Base-by-base conservation (phyloP, 345 rosid genomes). In the Balakata baccata region DNA sequence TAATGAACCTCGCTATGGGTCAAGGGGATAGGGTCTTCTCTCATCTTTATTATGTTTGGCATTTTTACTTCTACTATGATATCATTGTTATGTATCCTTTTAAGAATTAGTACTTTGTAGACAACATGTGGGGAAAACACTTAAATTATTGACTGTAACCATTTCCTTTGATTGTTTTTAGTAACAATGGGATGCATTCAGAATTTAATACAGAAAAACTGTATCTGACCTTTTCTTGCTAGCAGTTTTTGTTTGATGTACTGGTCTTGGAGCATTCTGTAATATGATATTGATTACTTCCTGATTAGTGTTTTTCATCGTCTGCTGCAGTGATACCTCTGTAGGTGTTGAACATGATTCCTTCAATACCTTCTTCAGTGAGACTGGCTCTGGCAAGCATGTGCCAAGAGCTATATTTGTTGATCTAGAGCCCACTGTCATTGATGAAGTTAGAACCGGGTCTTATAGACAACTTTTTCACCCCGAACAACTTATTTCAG, bases 401-500 rank as follows among this genome's bases (percentile, higher is more conserved):
- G 97, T 92, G 25, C 97, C 97, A 22, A 89, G 96, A 78, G 97
- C 93, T 60, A 79, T 92, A 67, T 92, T 86, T 75, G 87, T 90
- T 58, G 96, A 90, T 82, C 87, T 92, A 14, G 97, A 92, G 76
- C 97, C 97, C 29, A 86, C 93, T 63, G 96, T 92, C 54, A 90
- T 92, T 2, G 97, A 92, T 74, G 97, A 92, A 83, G 88, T 90
- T 73, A 86, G 93, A 81, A 74, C 87, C 20, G 97, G 97, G 66
- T 16, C 80, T 20, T 92, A 87, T 73, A 84, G 96, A 46, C 97
- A 92, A 73, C 93, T 92, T 77, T 92, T 92, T 74, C 97, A 92
- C 73, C 97, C 96, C 3, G 96, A 92, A 84, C 97, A 92, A 74
- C 96, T 92, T 84, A 92, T 92, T 68, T 89, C 96, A 46, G 92